Evolutionary conservation across 495 filamentous ascomycete species (phyloP), one percentile per base, ranked within the genome.

Genomic region (Tirmania nivea): DNA sequence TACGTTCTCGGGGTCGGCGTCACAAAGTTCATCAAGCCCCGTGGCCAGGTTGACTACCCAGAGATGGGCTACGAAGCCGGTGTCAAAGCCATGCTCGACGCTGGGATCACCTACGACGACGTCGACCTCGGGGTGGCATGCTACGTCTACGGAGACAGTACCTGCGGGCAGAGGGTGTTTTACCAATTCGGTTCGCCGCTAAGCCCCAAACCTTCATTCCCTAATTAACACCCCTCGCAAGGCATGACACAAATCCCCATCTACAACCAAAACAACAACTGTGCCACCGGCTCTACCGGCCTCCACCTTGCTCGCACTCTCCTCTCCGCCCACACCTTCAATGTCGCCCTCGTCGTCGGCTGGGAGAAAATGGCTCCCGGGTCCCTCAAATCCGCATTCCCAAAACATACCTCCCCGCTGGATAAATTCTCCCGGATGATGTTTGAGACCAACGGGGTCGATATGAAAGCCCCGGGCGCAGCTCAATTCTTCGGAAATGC

Each of bases 171-270:
- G 73, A 80, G 90, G 49, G 87, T 95, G 57, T 95, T 97, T 71
- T 97, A 97, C 68, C 90, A 97, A 69, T 94, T 96, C 66, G 90
- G 90, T 57, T n/a, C n/a, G n/a, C n/a, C n/a, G n/a, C n/a, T n/a
- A 53, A n/a, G 19, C n/a, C 19, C 11, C n/a, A 12, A 34, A 50
- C 48, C 48, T 17, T 10, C n/a, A n/a, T n/a, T n/a, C n/a, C n/a
- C n/a, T n/a, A n/a, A n/a, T n/a, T n/a, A n/a, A n/a, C n/a, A n/a
- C n/a, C 19, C 2, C 42, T 7, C n/a, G 42, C 42, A n/a, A 63
- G 60, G 60, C 67, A 86, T 96, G 78, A 95, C 86, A 35, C 73
- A 81, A 60, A 95, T 94, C 59, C 90, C 90, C 56, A 86, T 95
- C 65, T 83, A 89, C 73, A 95, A 95, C 64, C 84, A 93, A 63